Evolutionary conservation across 805 yeast species (phyloP), one percentile per base, ranked within the genome.

Genomic region (Nadsonia fulvescens): DNA sequence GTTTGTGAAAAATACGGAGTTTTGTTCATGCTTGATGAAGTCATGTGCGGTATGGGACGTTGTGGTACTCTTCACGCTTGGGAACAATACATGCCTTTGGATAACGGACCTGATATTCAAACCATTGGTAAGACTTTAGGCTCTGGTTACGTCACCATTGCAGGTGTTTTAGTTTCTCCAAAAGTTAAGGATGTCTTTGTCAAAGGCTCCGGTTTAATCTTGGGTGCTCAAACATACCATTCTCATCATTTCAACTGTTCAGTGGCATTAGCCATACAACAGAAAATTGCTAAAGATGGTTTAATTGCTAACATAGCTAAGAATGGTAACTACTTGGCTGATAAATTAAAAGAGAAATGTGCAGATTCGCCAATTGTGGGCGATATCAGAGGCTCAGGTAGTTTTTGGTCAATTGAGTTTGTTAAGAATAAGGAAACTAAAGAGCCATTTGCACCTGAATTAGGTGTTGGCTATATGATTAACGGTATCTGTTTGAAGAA

Each of bases 361-460:
- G 47, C 48, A 24, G 49, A 49, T 22, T 41, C 40, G 32, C 24
- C 30, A 4, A 50, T 56, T 28, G 66, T 56, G 14, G 77, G 74
- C 32, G 70, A 69, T 36, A 59, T 69, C 20, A 58, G 77, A 47
- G 77, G 77, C 28, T 52, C 63, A 31, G 76, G 75, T 35, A 62
- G 65, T 22, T 69, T 70, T 46, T 56, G 71, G 61, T 51, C 66
- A 4, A 38, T 70, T 24, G 76, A 70, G 44, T 51, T 66, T 25
- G 73, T 67, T 32, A 58, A 63, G 38, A 57, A 68, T 39, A 61
- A 56, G 37, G 46, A 39, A 11, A 60, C 73, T 14, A 68, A 65
- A 39, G 64, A 63, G 41, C 50, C 60, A 14, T 36, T 36, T 10
- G 25, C 30, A 2, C 22, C 35, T 5, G n/a, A 22, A 12, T 10